A percentile compares a stretch with the other conserved stretches of the same genome.
Evolutionary conservation across 75 land plant species (phyloP).

Genomic region (Picea glauca): DNA sequence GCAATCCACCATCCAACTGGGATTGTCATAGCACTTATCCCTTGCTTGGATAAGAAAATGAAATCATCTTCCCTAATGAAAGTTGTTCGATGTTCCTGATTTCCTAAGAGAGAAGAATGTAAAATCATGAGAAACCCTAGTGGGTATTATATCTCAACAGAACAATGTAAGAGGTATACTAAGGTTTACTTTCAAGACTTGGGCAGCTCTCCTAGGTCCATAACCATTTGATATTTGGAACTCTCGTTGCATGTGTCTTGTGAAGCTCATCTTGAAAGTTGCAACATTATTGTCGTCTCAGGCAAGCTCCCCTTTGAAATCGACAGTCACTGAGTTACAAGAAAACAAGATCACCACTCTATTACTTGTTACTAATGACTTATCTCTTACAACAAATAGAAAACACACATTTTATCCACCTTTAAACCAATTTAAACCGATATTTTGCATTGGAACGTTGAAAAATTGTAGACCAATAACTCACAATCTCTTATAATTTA

Average conservation of each 20-base stretch:
- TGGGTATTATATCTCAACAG: background rate
- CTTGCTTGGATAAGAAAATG: too few species aligned
- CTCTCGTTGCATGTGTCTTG: slow-evolving; percentile 14
- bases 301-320: slow-evolving; percentile 21
- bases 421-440: too few species aligned
- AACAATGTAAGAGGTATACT: background rate
- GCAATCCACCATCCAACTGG: too few species aligned
- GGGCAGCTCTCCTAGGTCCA: slow-evolving; percentile 14
- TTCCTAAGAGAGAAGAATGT: background rate
- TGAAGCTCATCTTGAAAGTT: slow-evolving; percentile 28
- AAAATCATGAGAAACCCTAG: background rate
- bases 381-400: too few species aligned
- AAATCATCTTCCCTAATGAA: too few species aligned
- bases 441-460: too few species aligned
- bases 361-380: too few species aligned
- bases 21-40: too few species aligned
- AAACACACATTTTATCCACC: too few species aligned
- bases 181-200: slow-evolving; percentile 21
- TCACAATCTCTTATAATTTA: too few species aligned
- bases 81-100: slow-evolving; percentile 23
- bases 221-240: slow-evolving; percentile 35
- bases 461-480: too few species aligned
- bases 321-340: slow-evolving; percentile 15
- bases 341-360: too few species aligned
- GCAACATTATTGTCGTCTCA: slow-evolving; percentile 29